Evolutionary conservation across 176 grass and related monocot species (phyloP).

Genomic region (Chrysopogon serrulatus): DNA sequence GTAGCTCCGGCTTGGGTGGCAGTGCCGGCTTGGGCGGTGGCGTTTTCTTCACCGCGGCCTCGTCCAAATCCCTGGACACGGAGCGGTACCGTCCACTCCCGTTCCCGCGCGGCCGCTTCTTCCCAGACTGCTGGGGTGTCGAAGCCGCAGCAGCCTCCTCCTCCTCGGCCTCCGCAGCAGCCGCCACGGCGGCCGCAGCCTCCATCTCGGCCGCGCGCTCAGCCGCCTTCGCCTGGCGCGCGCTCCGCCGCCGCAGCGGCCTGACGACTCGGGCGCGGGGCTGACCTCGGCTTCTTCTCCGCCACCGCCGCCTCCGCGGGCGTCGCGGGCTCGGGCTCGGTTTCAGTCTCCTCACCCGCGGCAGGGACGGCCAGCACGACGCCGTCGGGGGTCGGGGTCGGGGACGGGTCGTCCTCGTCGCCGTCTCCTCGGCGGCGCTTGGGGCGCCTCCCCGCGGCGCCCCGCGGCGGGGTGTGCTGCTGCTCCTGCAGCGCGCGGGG

Average conservation of each 20-base stretch:
- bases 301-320: not conserved
- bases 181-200: conserved; percentile 11
- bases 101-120: conserved; percentile 1
- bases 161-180: conserved; percentile 33
- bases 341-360: not conserved
- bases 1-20: conserved; percentile 55
- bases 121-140: conserved; percentile 19
- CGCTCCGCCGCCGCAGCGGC: conserved; percentile 66
- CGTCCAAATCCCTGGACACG: conserved; percentile 32
- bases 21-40: conserved; percentile 22
- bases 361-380: conserved; percentile 11
- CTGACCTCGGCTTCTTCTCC: conserved; percentile 23
- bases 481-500: conserved; percentile 3
- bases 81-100: conserved; percentile 17
- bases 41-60: conserved; percentile 11
- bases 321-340: conserved; percentile 25
- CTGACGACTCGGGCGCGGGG: conserved; percentile 18
- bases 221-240: conserved; percentile 57
- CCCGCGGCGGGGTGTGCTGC: not conserved
- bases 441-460: conserved; percentile 5
- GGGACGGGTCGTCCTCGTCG: not conserved
- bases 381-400: not conserved
- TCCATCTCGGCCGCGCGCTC: conserved; percentile 31
- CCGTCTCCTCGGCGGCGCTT: conserved; percentile 40
- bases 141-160: not conserved